phyloP scores from a whole-genome alignment of 2,329 filamentous ascomycete species.

The Calonectria hongkongensis region DNA sequence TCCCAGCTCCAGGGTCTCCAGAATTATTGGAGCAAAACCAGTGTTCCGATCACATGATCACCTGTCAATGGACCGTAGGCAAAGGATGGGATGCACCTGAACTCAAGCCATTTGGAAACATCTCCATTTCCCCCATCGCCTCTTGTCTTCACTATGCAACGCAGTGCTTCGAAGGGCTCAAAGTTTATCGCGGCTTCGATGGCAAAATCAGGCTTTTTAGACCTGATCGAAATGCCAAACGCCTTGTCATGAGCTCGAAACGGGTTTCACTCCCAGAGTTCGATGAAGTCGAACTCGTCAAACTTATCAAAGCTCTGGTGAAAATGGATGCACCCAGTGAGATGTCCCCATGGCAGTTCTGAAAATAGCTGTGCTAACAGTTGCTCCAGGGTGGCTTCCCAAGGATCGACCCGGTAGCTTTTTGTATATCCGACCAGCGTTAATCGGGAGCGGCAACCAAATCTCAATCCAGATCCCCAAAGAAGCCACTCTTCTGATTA shows the following conservation, averaged over 20 bases:
- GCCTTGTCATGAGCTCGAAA: constrained; percentile 30
- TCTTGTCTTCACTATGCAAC: constrained; percentile 39
- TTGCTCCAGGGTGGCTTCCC: constrained; percentile 20
- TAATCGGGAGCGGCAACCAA: constrained; percentile 38
- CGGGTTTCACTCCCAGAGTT: constrained; percentile 31
- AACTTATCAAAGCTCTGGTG: constrained; percentile 31
- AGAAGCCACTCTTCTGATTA: constrained; percentile 32
- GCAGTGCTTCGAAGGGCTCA: constrained; percentile 37
- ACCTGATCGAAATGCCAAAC: constrained; percentile 31
- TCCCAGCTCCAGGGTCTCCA: constrained; percentile 19
- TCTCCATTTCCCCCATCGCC: constrained; percentile 21
- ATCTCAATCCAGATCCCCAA: constrained; percentile 34
- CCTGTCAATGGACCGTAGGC: constrained; percentile 18
- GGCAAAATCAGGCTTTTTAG: constrained; percentile 29
- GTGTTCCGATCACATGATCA: constrained; percentile 32
- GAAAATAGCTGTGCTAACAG: neutral
- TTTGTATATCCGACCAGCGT: constrained; percentile 35
- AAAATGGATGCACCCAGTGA: constrained; percentile 28
- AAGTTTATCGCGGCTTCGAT: constrained; percentile 34
- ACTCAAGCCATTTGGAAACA: constrained; percentile 30
- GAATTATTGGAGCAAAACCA: constrained; percentile 29
- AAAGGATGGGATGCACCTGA: constrained; percentile 33
- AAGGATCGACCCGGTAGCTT: constrained; percentile 32
- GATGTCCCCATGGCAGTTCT: neutral
- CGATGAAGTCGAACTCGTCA: constrained; percentile 26